Percentiles rank a stretch among this genome's conserved stretches.
Conservation (phyloP, 1,139 yeast genomes). For the Zygosaccharomyces pseudobailii region DNA sequence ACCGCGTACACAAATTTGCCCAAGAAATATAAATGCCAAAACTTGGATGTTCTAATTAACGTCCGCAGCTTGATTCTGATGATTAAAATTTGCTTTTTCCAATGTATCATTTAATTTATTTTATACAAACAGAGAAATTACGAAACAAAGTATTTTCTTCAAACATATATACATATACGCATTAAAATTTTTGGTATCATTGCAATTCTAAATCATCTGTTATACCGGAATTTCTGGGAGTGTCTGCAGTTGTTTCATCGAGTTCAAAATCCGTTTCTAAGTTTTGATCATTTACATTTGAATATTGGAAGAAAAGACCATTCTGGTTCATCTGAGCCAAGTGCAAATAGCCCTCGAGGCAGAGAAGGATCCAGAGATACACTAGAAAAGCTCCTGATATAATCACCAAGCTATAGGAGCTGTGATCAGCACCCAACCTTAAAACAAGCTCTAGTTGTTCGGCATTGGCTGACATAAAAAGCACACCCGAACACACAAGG, state of each 20-base stretch:
- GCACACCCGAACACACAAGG: constrained; percentile 67
- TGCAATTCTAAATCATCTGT: constrained; percentile 1
- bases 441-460: constrained; percentile 72
- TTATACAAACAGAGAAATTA: background rate
- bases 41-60: too few relatives aligned
- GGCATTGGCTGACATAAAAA: constrained; percentile 90
- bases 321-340: constrained; percentile 31
- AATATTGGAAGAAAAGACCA: constrained; percentile 12
- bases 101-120: background rate
- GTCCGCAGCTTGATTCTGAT: too few relatives aligned
- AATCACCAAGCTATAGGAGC: constrained; percentile 73
- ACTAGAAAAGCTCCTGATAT: constrained; percentile 71
- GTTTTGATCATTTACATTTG: constrained; percentile 1
- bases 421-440: constrained; percentile 75
- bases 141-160: background rate
- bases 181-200: background rate
- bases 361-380: constrained; percentile 57
- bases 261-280: constrained; percentile 12
- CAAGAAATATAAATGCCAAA: too few relatives aligned
- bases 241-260: constrained; percentile 3
- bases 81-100: too few relatives aligned
- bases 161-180: background rate
- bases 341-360: constrained; percentile 54
- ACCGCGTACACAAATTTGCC: too few relatives aligned
- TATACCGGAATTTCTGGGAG: background rate